Evolutionary conservation across 2,329 filamentous ascomycete genomes (phyloP).

Genomic region (Talaromyces pinophilus): DNA sequence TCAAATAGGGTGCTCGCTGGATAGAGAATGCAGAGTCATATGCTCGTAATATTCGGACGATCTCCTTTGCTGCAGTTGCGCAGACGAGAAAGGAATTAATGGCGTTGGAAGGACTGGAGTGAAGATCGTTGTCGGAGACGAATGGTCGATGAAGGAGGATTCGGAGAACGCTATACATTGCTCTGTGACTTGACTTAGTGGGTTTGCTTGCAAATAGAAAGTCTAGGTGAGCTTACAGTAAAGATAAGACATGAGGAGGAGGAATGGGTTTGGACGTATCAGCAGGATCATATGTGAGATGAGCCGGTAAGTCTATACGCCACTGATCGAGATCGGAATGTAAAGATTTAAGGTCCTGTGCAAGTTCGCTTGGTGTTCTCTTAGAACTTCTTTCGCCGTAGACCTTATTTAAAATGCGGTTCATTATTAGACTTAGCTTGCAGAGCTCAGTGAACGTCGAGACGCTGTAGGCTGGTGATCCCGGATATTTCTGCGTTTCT

Average conservation of each 20-base stretch:
- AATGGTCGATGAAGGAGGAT: constrained; percentile 59
- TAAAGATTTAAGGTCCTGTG: constrained; percentile 40
- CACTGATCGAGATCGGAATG: constrained; percentile 48
- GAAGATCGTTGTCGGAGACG: constrained; percentile 46
- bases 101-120: constrained; percentile 45
- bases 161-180: constrained; percentile 54
- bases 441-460: constrained; percentile 41
- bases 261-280: constrained; percentile 34
- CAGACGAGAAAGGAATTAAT: constrained; percentile 51
- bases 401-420: constrained; percentile 49
- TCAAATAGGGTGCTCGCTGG: constrained; percentile 52
- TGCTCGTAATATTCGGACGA: constrained; percentile 47
- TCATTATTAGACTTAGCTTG: constrained; percentile 51
- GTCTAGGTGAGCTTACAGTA: constrained; percentile 30
- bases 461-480: constrained; percentile 37
- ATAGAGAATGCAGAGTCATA: constrained; percentile 52
- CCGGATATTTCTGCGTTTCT: constrained; percentile 34
- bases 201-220: not conserved
- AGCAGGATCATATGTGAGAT: constrained; percentile 44
- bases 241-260: constrained; percentile 50
- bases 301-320: constrained; percentile 45
- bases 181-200: constrained; percentile 23
- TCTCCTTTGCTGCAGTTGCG: constrained; percentile 49
- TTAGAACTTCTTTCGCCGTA: constrained; percentile 49
- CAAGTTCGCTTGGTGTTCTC: constrained; percentile 36